Conservation (phyloP, 345 rosid genomes). For the Boechera divaricarpa region DNA sequence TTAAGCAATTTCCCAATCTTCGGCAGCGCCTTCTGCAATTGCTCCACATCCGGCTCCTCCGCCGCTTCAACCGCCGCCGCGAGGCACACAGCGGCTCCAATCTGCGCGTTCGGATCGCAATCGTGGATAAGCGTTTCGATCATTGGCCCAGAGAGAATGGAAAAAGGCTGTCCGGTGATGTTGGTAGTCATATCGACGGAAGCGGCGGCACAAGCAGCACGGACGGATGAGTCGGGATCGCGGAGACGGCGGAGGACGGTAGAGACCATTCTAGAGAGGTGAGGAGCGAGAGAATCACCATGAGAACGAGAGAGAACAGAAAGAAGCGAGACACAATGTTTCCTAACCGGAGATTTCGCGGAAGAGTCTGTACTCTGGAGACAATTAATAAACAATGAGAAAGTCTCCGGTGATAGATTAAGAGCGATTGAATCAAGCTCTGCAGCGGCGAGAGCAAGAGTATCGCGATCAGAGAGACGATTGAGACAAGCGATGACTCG, state of each 20-base stretch:
- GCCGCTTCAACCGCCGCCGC: constrained; percentile 74
- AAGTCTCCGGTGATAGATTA: constrained; percentile 56
- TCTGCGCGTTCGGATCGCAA: constrained; percentile 75
- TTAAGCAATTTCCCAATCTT: constrained; percentile 70
- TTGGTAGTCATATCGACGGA: constrained; percentile 66
- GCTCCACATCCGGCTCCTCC: constrained; percentile 69
- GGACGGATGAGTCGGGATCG: constrained; percentile 83
- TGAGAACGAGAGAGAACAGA: constrained; percentile 80
- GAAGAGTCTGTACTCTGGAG: constrained; percentile 78
- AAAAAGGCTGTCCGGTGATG: constrained; percentile 62
- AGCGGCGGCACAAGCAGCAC: constrained; percentile 81
- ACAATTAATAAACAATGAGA: constrained; percentile 77
- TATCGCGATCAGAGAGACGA: constrained; percentile 96
- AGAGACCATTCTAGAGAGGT: constrained; percentile 79
- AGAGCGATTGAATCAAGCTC: constrained; percentile 91
- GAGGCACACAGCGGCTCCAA: constrained; percentile 82
- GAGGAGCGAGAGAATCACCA: constrained; percentile 73
- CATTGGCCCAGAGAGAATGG: constrained; percentile 65
- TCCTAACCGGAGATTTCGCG: constrained; percentile 73
- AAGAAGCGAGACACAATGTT: constrained; percentile 74
- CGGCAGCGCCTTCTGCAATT: constrained; percentile 65
- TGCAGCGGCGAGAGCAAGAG: constrained; percentile 68
- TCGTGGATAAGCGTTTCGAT: constrained; percentile 67
- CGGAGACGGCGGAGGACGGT: constrained; percentile 79
- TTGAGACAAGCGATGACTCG: constrained; percentile 87